Percentiles rank a stretch among this genome's conserved stretches.
These are phyloP conservation scores for Plantago ovata DNA, from an alignment of 257 asterid species.

Conservation along the genomic window DNA sequence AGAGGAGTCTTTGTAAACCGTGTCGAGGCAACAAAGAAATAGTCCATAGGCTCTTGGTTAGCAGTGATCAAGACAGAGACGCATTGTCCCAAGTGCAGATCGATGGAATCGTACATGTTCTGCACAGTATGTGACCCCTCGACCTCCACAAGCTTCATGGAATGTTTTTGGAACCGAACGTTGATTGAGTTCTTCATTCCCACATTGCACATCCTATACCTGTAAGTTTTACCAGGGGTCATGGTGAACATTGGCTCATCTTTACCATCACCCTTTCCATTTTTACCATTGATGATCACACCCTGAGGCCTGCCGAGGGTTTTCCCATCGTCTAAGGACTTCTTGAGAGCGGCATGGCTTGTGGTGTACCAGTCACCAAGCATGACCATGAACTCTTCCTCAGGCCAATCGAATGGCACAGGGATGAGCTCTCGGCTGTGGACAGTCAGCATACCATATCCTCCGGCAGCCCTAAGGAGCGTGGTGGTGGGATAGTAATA, in stretches of 20 bases:
- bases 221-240: slow-evolving; percentile 43
- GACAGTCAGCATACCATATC: slow-evolving; percentile 39
- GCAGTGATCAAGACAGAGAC: slow-evolving; percentile 49
- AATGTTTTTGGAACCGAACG: slow-evolving; percentile 50
- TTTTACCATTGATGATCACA: slow-evolving; percentile 48
- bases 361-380: slow-evolving; percentile 66
- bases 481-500: slow-evolving; percentile 54
- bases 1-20: slow-evolving; percentile 35
- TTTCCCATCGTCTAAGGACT: slow-evolving; percentile 34
- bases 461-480: slow-evolving; percentile 60
- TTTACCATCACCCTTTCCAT: slow-evolving; percentile 24
- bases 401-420: slow-evolving; percentile 45
- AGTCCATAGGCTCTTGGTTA: slow-evolving; percentile 45
- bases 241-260: slow-evolving; percentile 45
- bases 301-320: slow-evolving; percentile 43
- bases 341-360: slow-evolving; percentile 36
- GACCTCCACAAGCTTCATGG: slow-evolving; percentile 51
- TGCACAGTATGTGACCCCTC: slow-evolving; percentile 65
- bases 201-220: slow-evolving; percentile 52
- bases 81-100: slow-evolving; percentile 61
- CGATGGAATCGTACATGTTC: slow-evolving; percentile 47
- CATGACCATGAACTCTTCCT: slow-evolving; percentile 38
- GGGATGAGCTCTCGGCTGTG: slow-evolving; percentile 60
- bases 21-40: slow-evolving; percentile 51
- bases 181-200: slow-evolving; percentile 56